These are phyloP conservation scores for Fusarium avenaceum DNA, from an alignment of 2,329 filamentous ascomycete genomes.

Conservation along the genomic window DNA sequence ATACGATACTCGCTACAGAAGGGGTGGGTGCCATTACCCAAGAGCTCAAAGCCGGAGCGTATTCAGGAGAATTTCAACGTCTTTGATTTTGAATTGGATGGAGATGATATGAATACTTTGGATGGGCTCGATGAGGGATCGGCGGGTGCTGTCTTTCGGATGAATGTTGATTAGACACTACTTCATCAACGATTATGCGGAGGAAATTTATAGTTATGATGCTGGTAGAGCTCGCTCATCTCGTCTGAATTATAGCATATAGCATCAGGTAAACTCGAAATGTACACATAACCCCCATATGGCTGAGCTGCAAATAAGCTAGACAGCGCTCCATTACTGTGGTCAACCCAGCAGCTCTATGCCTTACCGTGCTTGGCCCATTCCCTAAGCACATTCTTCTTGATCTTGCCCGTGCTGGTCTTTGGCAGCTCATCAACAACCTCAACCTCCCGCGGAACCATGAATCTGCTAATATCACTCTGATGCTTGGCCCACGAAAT, in stretches of 20 bases:
- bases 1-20: constrained; percentile 79
- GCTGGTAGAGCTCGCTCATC: neutral
- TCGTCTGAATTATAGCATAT: constrained; percentile 7
- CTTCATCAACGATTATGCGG: neutral
- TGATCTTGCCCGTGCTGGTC: constrained; percentile 95
- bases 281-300: constrained; percentile 11
- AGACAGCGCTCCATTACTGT: neutral
- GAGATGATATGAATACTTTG: constrained; percentile 67
- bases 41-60: constrained; percentile 70
- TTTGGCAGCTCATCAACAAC: constrained; percentile 91
- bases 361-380: constrained; percentile 70
- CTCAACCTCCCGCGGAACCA: constrained; percentile 82
- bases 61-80: constrained; percentile 73
- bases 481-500: constrained; percentile 88
- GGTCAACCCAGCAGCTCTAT: constrained; percentile 13
- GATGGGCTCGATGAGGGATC: constrained; percentile 50
- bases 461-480: constrained; percentile 88
- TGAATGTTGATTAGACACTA: constrained; percentile 42
- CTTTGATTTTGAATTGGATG: constrained; percentile 69
- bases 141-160: constrained; percentile 51
- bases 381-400: constrained; percentile 91
- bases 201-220: neutral
- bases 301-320: neutral
- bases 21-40: constrained; percentile 75
- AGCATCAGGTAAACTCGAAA: constrained; percentile 7